Base-by-base conservation (phyloP, 2,329 filamentous ascomycete genomes). In the Bertia moriformis region DNA sequence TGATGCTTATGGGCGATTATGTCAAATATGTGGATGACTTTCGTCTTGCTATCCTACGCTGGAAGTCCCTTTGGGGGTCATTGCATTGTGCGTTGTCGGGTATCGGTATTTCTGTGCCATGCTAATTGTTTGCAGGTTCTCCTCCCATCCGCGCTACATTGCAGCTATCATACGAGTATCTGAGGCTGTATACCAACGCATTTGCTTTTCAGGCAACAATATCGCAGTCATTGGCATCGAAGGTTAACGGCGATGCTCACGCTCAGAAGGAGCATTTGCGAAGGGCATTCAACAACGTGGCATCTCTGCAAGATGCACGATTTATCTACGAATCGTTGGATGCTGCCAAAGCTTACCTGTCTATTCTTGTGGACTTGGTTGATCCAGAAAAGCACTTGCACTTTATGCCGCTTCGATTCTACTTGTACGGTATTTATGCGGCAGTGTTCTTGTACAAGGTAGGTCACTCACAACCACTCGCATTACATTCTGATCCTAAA, bases 11-110 rank as follows among this genome's bases (percentile, higher is more conserved):
- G 49, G 79, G 79, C 1, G 74, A 81, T 46, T 83, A 83, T 49
- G 79, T 83, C 43, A 77, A 83, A 50, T 83, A 83, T 45, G 78
- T 84, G 44, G 80, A 84, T 47, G 80, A 84, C 49, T 83, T 83
- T 46, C 69, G 78, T 3, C 67, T 70, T 1, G 75, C 77, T 2
- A 77, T 83, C 10, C 68, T 78, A 40, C 72, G 72, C 36, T 84
- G 80, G 79, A 81, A 83, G 47, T 71, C 73, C 33, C 68, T 73
- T 1, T 83, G 79, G 78, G 77, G 77, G 1, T 72, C 70, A 2
- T 53, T 82, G 19, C 71, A 69, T 32, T 83, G 78, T 72, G 47
- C 47, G 65, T 56, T 3, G 24, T 10, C 24, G 10, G 10, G 10
- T 10, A 10, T n/a, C n/a, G 24, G 10, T 14, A 2, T 29, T 29